These are phyloP conservation scores for Eutypella sp. DNA, from an alignment of 2,329 filamentous ascomycete genomes.

Conservation along the genomic window DNA sequence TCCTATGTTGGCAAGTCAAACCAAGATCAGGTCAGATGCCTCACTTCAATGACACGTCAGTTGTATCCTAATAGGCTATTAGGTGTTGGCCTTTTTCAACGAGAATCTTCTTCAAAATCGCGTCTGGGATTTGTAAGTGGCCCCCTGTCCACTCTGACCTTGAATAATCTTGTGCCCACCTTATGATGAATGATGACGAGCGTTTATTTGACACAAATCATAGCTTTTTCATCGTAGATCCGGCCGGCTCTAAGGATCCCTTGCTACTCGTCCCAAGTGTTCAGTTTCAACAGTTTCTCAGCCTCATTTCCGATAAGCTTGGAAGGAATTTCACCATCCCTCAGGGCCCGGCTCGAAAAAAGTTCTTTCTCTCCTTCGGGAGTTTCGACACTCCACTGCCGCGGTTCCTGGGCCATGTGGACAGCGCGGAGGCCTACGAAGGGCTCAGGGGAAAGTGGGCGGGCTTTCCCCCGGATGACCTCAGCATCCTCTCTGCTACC, in stretches of 20 bases:
- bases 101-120: constrained; percentile 39
- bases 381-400: constrained; percentile 58
- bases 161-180: background rate
- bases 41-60: background rate
- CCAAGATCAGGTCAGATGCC: constrained; percentile 37
- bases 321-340: constrained; percentile 55
- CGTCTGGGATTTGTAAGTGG: constrained; percentile 71
- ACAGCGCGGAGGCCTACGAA: constrained; percentile 32
- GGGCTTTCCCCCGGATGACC: constrained; percentile 34
- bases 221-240: constrained; percentile 53
- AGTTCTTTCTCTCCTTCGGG: constrained; percentile 59
- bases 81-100: constrained; percentile 50
- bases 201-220: background rate
- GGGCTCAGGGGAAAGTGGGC: constrained; percentile 28
- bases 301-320: constrained; percentile 58
- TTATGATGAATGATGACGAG: background rate
- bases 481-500: constrained; percentile 28
- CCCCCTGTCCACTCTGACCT: background rate
- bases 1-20: constrained; percentile 53
- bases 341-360: constrained; percentile 39
- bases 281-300: constrained; percentile 62
- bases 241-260: constrained; percentile 33
- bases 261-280: constrained; percentile 62
- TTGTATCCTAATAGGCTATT: constrained; percentile 3
- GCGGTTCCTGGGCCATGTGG: constrained; percentile 58